Evolutionary conservation across 2,329 filamentous ascomycete species (phyloP), one percentile per base, ranked within the genome.

Genomic region (Herpotrichia juniperi): DNA sequence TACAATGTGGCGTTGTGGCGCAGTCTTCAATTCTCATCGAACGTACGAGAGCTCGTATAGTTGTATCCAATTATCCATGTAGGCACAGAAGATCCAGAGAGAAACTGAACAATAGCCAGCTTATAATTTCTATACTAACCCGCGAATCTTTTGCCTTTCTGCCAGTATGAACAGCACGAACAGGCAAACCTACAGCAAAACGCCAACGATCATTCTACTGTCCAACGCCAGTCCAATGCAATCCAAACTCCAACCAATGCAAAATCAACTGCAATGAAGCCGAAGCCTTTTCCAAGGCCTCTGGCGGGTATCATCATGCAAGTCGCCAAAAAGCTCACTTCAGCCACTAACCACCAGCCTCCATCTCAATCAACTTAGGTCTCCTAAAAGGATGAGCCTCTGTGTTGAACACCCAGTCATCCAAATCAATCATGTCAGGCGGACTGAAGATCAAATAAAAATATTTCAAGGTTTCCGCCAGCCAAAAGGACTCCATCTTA

Each of bases 341-440:
- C 5, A 16, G 26, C 21, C n/a, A 16, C 25, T 34, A 34, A 19
- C 26, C 39, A 30, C 45, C 31, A 4, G 25, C 32, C 28, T 53
- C 25, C 26, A 34, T 51, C 39, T 47, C 37, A 11, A 42, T 25
- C 49, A 40, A 42, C 42, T 48, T 57, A 21, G 71, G 69, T 30
- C 71, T 57, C 42, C 67, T 66, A 44, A 81, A 79, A 1, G 78
- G 77, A 71, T 81, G 78, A 9, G 78, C 78, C 59, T 81, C 78
- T 4, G 78, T 81, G 46, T 80, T 81, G 49, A 81, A 78, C 4
- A 80, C 77, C 66, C 70, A 81, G 4, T 80, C 74, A 57, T 81
- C 78, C 53, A 81, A 57, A 53, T 67, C 74, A 19, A 80, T 69
- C 60, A 78, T 62, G 46, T 75, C 74, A 3, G 73, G 68, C 34